phyloP scores from a whole-genome alignment of 2,329 filamentous ascomycete species.

The Monilinia aucupariae region DNA sequence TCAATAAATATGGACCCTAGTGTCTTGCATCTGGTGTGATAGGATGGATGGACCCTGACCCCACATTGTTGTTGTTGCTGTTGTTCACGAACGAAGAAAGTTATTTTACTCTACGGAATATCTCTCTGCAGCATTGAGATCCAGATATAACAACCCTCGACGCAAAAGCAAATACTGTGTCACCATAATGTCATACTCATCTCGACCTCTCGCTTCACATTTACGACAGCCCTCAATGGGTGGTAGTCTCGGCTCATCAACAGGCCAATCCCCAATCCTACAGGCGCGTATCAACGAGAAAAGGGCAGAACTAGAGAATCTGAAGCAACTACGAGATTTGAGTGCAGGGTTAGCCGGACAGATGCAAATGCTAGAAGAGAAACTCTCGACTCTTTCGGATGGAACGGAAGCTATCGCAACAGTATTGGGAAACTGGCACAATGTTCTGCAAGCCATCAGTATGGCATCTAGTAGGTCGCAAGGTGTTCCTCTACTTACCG shows the following conservation, averaged over 20 bases:
- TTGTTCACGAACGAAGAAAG: conserved; percentile 1
- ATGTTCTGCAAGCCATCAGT: conserved; percentile 75
- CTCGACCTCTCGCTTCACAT: conserved; percentile 57
- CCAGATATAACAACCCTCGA: background rate
- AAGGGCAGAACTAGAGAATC: conserved; percentile 72
- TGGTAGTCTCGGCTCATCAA: conserved; percentile 40
- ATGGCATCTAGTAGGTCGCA: conserved; percentile 70
- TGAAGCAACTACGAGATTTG: conserved; percentile 71
- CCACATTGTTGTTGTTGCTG: background rate
- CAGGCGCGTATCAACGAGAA: conserved; percentile 78
- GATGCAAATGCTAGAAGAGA: conserved; percentile 77
- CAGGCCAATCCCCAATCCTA: conserved; percentile 63
- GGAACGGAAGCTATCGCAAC: conserved; percentile 65
- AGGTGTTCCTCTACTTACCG: background rate
- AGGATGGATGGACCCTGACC: background rate
- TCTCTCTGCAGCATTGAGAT: conserved; percentile 2
- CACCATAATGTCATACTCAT: conserved; percentile 49
- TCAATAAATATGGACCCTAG: too few relatives aligned
- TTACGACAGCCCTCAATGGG: conserved; percentile 58
- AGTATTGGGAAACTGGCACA: conserved; percentile 41
- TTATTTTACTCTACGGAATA: background rate
- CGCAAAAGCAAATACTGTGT: background rate
- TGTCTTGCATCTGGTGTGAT: background rate
- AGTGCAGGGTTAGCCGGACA: conserved; percentile 73
- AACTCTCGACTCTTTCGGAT: conserved; percentile 69